Percentiles rank a stretch among this genome's conserved stretches.
These are phyloP conservation scores for Herpetospermum pedunculosum DNA, from an alignment of 306 rosid species.

Conservation along the genomic window DNA sequence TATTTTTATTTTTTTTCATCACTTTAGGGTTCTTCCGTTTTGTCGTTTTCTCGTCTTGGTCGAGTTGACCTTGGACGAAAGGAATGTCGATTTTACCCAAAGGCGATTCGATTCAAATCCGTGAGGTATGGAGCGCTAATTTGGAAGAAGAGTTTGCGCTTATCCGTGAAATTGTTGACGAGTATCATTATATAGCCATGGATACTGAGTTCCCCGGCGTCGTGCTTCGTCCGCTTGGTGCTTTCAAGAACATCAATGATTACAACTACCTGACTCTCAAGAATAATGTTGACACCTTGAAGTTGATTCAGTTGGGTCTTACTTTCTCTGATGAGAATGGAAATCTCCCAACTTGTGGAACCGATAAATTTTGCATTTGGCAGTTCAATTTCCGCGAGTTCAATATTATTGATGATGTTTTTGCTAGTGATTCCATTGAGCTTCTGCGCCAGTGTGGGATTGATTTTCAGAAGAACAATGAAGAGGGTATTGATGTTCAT, in stretches of 20 bases:
- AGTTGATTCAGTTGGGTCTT: slow-evolving; percentile 83
- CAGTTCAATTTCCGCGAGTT: slow-evolving; percentile 67
- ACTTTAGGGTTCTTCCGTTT: slow-evolving; percentile 28
- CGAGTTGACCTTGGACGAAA: slow-evolving; percentile 23
- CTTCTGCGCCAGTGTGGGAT: slow-evolving; percentile 56
- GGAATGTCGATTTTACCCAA: slow-evolving; percentile 69
- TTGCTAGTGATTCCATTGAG: slow-evolving; percentile 54
- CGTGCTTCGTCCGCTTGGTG: slow-evolving; percentile 73
- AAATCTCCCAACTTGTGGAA: slow-evolving; percentile 62
- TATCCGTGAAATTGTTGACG: slow-evolving; percentile 63
- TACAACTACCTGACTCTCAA: slow-evolving; percentile 72
- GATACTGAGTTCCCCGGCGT: slow-evolving; percentile 94
- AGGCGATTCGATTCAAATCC: slow-evolving; percentile 65
- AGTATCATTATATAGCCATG: slow-evolving; percentile 57
- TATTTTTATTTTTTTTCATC: slow-evolving; percentile 24
- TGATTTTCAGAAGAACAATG: slow-evolving; percentile 58
- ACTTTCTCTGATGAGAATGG: slow-evolving; percentile 72
- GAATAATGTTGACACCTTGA: slow-evolving; percentile 82
- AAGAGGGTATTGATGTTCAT: slow-evolving; percentile 49
- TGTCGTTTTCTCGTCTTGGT: slow-evolving; percentile 12
- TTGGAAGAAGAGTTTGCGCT: slow-evolving; percentile 61
- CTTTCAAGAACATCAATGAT: slow-evolving; percentile 64
- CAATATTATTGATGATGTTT: slow-evolving; percentile 39
- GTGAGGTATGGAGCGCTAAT: slow-evolving; percentile 85
- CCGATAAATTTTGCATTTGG: slow-evolving; percentile 41